phyloP scores from a whole-genome alignment of 2,329 filamentous ascomycete genomes.

The Colletotrichum higginsianum region DNA sequence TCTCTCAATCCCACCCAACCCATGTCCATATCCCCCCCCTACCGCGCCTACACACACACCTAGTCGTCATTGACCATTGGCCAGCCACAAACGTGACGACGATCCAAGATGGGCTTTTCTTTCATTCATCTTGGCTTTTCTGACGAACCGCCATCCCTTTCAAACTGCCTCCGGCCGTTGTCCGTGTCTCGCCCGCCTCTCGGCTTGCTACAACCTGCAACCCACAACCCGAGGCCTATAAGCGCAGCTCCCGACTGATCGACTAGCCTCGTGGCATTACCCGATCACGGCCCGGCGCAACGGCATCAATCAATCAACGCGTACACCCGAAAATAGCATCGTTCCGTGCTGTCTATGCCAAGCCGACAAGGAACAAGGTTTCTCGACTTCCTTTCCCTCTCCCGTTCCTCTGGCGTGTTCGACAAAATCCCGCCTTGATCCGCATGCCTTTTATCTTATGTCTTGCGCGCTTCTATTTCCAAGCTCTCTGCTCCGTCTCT shows the following conservation, averaged over 20 bases:
- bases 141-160: constrained; percentile 2
- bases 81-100: constrained; percentile 8
- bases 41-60: not conserved
- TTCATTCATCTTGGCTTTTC: not conserved
- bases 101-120: not conserved
- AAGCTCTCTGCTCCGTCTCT: not conserved
- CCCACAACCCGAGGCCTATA: not conserved
- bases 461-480: not conserved
- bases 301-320: constrained; percentile 11
- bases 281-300: constrained; percentile 19
- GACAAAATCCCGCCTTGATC: not conserved
- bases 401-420: not conserved
- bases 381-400: not conserved
- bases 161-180: not conserved
- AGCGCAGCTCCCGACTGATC: too few relatives aligned
- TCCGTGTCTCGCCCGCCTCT: not conserved
- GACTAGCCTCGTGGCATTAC: not conserved
- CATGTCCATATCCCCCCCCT: not conserved
- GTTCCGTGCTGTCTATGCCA: not conserved
- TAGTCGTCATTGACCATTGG: not conserved
- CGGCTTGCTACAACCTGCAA: not conserved
- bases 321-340: not conserved
- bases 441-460: not conserved
- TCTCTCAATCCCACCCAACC: constrained; percentile 1
- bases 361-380: not conserved